Evolutionary conservation across 192 early-diverging fungal genomes (phyloP).

Genomic region (Mortierella claussenii): DNA sequence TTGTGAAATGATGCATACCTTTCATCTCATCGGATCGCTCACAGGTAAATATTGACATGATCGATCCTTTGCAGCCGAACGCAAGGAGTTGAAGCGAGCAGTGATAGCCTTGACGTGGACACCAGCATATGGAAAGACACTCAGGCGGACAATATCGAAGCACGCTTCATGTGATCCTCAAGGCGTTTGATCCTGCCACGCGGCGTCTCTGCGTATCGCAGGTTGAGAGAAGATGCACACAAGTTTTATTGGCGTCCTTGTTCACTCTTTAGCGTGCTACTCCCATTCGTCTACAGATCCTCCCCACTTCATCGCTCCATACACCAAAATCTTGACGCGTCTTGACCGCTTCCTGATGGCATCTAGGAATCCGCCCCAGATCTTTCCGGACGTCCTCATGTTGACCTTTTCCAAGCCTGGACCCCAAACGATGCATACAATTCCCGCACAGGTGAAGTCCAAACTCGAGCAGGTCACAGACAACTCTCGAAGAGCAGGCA

Average conservation of each 20-base stretch:
- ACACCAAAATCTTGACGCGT: constrained; percentile 41
- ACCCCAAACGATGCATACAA: constrained; percentile 25
- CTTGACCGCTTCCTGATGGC: constrained; percentile 32
- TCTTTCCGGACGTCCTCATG: constrained; percentile 45
- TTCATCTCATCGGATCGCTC: too few relatives aligned
- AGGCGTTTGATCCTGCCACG: too few relatives aligned
- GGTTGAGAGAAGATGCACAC: neutral
- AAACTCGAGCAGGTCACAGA: constrained; percentile 25
- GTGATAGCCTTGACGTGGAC: too few relatives aligned
- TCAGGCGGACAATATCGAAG: too few relatives aligned
- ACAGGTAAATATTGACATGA: too few relatives aligned
- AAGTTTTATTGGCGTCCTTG: neutral
- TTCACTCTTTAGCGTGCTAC: neutral
- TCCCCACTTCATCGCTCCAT: constrained; percentile 55
- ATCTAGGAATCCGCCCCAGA: constrained; percentile 46
- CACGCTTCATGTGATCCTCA: too few relatives aligned
- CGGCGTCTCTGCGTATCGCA: neutral
- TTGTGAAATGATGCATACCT: too few relatives aligned
- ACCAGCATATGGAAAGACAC: too few relatives aligned
- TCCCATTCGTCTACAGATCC: constrained; percentile 50
- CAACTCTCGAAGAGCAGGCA: constrained; percentile 25
- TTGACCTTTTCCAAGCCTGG: constrained; percentile 36
- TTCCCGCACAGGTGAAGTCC: constrained; percentile 32
- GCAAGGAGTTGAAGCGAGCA: neutral
- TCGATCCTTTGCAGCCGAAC: too few relatives aligned